A percentile compares a stretch with the other conserved stretches of the same genome.
phyloP scores from a whole-genome alignment of 371 early-diverging fungal species.

The Zychaea mexicana region DNA sequence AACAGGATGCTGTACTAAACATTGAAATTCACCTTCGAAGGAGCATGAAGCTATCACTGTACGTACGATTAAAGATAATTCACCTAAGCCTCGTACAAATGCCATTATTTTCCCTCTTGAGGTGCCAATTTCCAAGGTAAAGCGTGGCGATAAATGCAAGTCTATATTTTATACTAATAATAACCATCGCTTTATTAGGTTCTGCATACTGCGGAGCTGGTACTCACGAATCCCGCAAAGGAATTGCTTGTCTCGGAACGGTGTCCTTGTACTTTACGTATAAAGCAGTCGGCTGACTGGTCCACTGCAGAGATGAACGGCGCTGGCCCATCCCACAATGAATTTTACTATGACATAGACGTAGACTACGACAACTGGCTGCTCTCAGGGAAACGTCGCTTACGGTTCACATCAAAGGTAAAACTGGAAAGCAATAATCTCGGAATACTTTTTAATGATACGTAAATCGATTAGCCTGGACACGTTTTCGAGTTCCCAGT shows the following conservation, averaged over 20 bases:
- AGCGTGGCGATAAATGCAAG: neutral
- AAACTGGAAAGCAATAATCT: neutral
- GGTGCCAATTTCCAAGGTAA: slow-evolving; percentile 50
- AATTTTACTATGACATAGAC: slow-evolving; percentile 68
- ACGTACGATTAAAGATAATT: slow-evolving; percentile 32
- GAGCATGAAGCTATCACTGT: slow-evolving; percentile 44
- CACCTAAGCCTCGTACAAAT: slow-evolving; percentile 22
- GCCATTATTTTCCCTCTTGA: slow-evolving; percentile 59
- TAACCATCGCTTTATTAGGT: slow-evolving; percentile 25
- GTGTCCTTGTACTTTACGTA: slow-evolving; percentile 51
- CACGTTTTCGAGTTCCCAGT: slow-evolving; percentile 55
- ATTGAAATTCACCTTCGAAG: slow-evolving; percentile 12
- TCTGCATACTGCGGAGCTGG: slow-evolving; percentile 62
- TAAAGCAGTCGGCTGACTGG: slow-evolving; percentile 70
- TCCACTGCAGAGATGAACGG: slow-evolving; percentile 17
- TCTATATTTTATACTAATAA: neutral
- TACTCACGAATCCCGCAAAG: slow-evolving; percentile 35
- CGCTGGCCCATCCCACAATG: slow-evolving; percentile 19
- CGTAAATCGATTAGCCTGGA: slow-evolving; percentile 43
- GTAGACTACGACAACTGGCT: slow-evolving; percentile 75
- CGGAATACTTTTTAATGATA: slow-evolving; percentile 1
- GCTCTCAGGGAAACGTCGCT: slow-evolving; percentile 65
- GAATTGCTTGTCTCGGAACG: slow-evolving; percentile 59
- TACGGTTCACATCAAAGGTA: slow-evolving; percentile 66
- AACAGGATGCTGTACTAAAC: neutral